Base-by-base conservation (phyloP, 345 rosid genomes). In the rapeseed (Brassica napus) region DNA sequence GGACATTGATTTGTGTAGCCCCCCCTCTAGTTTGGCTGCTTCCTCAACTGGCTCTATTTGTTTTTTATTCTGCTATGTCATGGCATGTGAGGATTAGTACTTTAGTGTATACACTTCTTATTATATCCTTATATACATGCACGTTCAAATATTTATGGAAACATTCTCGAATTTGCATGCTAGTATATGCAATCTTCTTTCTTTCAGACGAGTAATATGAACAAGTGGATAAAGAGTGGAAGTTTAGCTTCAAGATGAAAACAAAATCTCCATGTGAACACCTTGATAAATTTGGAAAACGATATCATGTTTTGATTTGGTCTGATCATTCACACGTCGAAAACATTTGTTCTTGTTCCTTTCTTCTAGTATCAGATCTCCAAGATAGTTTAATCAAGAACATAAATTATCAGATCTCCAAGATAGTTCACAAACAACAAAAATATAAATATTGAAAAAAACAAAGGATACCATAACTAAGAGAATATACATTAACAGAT, bases 1-100 rank as follows among this genome's bases (percentile, higher is more conserved):
- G 60, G 79, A 62, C 71, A 79, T 74, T 68, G 82, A 79, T 79
- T 4, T 74, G 79, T 79, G 83, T 74, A 74, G 79, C 83, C 79
- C 79, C 83, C 74, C 76, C 76, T 39, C 71, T 12, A 75, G 67
- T 74, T 80, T 80, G 83, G 75, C 83, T 69, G 66, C 62, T 62
- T 80, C 61, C 75, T 57, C 75, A 69, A 74, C 76, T 55, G 66
- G 79, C 75, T 75, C 67, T 62, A 67, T 39, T 68, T 74, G 71
- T 68, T 37, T 39, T 23, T 68, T 5, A 28, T 49, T 16, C 62
- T 62, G 30, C 62, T 69, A 73, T 79, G 71, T 63, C 68, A 76
- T 66, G 69, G 66, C 81, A 78, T 71, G 61, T 65, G 82, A 18
- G 61, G 28, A 30, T 78, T 70, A 77, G 23, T 35, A 44, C 54